These are phyloP conservation scores for Geranium rotundifolium DNA, from an alignment of 345 rosid species.

Conservation along the genomic window DNA sequence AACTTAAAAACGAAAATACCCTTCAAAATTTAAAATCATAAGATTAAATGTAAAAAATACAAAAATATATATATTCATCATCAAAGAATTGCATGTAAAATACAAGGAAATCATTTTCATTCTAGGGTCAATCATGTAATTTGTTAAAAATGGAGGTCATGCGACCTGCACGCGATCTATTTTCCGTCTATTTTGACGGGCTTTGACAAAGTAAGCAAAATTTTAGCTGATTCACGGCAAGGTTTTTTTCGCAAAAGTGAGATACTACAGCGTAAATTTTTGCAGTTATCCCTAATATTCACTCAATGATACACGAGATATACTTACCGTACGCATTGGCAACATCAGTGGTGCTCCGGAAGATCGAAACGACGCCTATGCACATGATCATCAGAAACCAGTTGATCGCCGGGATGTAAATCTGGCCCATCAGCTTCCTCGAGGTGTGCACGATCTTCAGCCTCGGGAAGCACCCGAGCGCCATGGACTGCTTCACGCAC, in stretches of 20 bases:
- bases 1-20: too few relatives aligned
- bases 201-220: too few relatives aligned
- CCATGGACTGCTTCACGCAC: slow-evolving; percentile 90
- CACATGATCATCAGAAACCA: slow-evolving; percentile 95
- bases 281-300: background rate
- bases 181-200: too few relatives aligned
- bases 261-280: background rate
- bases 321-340: slow-evolving; percentile 87
- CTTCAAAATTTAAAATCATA: too few relatives aligned
- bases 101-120: too few relatives aligned
- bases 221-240: too few relatives aligned
- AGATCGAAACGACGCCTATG: slow-evolving; percentile 71
- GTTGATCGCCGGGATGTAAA: slow-evolving; percentile 81
- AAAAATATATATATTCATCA: too few relatives aligned
- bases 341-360: slow-evolving; percentile 77
- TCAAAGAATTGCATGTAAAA: too few relatives aligned
- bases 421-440: slow-evolving; percentile 73
- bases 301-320: slow-evolving; percentile 9
- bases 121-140: too few relatives aligned
- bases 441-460: slow-evolving; percentile 94
- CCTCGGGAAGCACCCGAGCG: slow-evolving; percentile 96
- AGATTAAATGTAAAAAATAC: too few relatives aligned
- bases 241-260: background rate
- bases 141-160: too few relatives aligned
- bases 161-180: too few relatives aligned